Percentiles rank a stretch among this genome's conserved stretches.
phyloP scores from a whole-genome alignment of 176 grass and related monocot genomes.

The Alloteropsis semialata region DNA sequence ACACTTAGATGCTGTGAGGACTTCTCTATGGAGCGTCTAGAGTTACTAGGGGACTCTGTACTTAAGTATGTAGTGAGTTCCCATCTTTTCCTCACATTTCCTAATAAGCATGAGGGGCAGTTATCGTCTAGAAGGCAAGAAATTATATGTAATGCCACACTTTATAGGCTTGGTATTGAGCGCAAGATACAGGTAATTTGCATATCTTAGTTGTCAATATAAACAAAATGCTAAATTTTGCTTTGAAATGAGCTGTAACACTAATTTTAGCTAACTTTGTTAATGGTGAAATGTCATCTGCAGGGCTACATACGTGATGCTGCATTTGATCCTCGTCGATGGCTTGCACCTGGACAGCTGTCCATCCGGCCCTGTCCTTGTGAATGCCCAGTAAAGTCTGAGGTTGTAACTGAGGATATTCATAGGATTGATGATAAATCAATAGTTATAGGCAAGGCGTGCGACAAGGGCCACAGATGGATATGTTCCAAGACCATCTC shows the following conservation, averaged over 20 bases:
- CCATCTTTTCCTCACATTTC: slow-evolving; percentile 73
- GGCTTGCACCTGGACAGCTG: slow-evolving; percentile 89
- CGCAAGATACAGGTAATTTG: slow-evolving; percentile 66
- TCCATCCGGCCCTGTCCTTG: slow-evolving; percentile 59
- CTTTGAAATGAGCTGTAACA: not conserved
- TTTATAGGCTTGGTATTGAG: slow-evolving; percentile 68
- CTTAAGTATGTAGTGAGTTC: slow-evolving; percentile 85
- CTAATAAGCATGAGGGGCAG: slow-evolving; percentile 65
- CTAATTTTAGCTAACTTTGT: slow-evolving; percentile 12
- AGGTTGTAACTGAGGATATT: slow-evolving; percentile 38
- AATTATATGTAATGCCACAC: slow-evolving; percentile 76
- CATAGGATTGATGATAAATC: slow-evolving; percentile 38
- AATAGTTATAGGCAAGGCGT: slow-evolving; percentile 75
- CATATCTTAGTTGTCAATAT: slow-evolving; percentile 7
- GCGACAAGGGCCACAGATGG: slow-evolving; percentile 90
- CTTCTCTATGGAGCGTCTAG: slow-evolving; percentile 92
- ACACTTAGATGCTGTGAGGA: slow-evolving; percentile 78
- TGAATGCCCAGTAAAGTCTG: slow-evolving; percentile 46
- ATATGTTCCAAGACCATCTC: slow-evolving; percentile 96
- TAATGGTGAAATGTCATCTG: slow-evolving; percentile 19
- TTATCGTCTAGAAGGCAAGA: slow-evolving; percentile 55
- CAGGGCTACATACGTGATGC: slow-evolving; percentile 89
- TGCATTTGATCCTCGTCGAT: slow-evolving; percentile 86
- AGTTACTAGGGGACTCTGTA: slow-evolving; percentile 84
- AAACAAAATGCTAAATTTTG: slow-evolving; percentile 2